Evolutionary conservation across 1,139 yeast species (phyloP).

Genomic region (Kurtzmaniella quercitrusa): DNA sequence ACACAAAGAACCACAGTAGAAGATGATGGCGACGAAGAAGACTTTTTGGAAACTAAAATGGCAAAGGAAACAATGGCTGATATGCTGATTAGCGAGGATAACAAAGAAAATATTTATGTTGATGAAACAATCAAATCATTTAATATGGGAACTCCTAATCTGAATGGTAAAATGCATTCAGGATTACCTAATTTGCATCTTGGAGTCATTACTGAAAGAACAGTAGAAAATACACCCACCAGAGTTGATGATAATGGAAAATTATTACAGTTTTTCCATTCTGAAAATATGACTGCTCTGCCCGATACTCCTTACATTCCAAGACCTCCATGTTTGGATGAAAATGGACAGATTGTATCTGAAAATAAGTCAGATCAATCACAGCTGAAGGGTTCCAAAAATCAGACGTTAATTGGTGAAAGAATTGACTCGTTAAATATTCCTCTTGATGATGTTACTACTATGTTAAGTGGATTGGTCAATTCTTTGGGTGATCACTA

Average conservation of each 20-base stretch:
- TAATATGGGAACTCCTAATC: constrained; percentile 32
- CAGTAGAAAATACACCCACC: constrained; percentile 30
- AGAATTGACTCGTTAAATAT: constrained; percentile 10
- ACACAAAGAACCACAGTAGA: constrained; percentile 45
- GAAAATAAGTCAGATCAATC: constrained; percentile 3
- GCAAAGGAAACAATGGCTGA: constrained; percentile 31
- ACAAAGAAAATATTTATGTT: constrained; percentile 41
- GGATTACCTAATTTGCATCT: constrained; percentile 19
- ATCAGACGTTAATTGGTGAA: background rate
- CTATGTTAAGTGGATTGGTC: constrained; percentile 40
- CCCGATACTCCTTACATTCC: constrained; percentile 18
- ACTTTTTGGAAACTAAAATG: constrained; percentile 18
- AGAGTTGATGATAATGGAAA: constrained; percentile 10
- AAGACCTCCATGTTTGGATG: constrained; percentile 32
- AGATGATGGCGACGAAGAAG: constrained; percentile 35
- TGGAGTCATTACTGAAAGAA: constrained; percentile 37
- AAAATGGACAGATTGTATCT: constrained; percentile 23
- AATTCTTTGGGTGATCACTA: constrained; percentile 43
- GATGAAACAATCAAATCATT: constrained; percentile 24
- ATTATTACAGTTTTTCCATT: background rate
- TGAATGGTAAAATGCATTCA: constrained; percentile 10
- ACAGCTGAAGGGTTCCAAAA: constrained; percentile 3
- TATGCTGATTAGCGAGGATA: constrained; percentile 24
- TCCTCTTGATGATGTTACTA: constrained; percentile 30
- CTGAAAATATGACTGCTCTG: background rate